These are phyloP conservation scores for Erodium chrysanthum DNA, from an alignment of 441 rosid species.

Conservation along the genomic window DNA sequence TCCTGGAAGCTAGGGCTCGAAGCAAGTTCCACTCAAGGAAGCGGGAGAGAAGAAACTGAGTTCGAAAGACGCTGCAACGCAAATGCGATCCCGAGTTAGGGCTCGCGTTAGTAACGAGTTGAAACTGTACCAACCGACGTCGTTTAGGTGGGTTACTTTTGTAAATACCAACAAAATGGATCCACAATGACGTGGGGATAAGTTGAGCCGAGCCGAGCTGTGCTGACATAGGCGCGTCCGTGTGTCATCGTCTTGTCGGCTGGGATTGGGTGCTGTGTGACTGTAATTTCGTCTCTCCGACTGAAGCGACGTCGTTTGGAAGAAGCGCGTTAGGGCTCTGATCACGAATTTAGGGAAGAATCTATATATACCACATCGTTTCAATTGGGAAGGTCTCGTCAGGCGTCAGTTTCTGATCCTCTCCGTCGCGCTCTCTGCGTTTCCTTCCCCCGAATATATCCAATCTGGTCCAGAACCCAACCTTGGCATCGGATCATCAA, in stretches of 20 bases:
- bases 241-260: too few species aligned
- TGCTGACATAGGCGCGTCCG: too few species aligned
- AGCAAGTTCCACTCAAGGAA: background rate
- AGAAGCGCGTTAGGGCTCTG: slow-evolving; percentile 9
- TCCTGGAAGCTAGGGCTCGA: slow-evolving; percentile 7
- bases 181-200: too few species aligned
- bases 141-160: background rate
- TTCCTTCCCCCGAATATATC: background rate
- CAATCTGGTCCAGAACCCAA: background rate
- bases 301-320: background rate
- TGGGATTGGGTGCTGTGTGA: too few species aligned
- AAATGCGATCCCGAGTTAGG: background rate
- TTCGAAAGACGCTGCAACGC: too few species aligned
- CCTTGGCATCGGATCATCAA: slow-evolving; percentile 8
- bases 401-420: slow-evolving; percentile 9
- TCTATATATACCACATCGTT: background rate
- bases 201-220: too few species aligned
- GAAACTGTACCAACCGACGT: background rate
- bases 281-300: background rate
- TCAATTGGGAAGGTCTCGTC: background rate
- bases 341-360: slow-evolving; percentile 7
- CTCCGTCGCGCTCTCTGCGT: slow-evolving; percentile 7
- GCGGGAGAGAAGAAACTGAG: background rate
- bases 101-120: slow-evolving; percentile 2
- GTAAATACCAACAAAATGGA: too few species aligned